These are phyloP conservation scores for Mycothermus thermophilus DNA, from an alignment of 495 filamentous ascomycete species.

Conservation along the genomic window DNA sequence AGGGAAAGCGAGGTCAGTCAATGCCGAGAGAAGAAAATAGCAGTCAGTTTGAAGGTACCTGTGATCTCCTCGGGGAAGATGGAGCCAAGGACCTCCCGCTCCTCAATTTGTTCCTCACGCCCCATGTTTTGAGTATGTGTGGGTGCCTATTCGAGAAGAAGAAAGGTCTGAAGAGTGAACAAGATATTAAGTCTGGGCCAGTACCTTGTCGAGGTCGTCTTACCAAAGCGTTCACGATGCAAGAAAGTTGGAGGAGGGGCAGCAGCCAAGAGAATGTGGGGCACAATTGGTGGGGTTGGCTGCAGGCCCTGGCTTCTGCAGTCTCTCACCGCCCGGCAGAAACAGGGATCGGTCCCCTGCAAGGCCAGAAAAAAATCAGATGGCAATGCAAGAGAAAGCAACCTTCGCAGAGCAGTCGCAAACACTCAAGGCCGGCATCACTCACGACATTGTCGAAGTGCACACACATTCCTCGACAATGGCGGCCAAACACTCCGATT, in stretches of 20 bases:
- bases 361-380: constrained; percentile 13
- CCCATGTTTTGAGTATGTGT: constrained; percentile 49
- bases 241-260: no score
- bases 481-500: constrained; percentile 15
- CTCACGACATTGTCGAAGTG: background rate
- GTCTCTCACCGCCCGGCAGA: constrained; percentile 30
- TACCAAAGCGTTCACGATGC: no score
- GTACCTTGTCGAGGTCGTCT: no score
- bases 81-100: constrained; percentile 91
- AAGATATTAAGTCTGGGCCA: background rate
- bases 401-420: no score
- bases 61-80: constrained; percentile 98
- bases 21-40: background rate
- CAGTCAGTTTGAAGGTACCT: constrained; percentile 36
- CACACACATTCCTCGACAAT: constrained; percentile 1
- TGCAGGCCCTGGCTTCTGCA: background rate
- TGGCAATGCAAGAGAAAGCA: background rate
- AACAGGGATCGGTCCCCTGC: constrained; percentile 9
- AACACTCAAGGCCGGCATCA: no score
- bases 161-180: no score
- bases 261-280: no score
- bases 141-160: background rate
- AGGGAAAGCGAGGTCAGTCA: background rate
- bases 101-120: constrained; percentile 83
- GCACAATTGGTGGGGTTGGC: constrained; percentile 6